These are phyloP conservation scores for Tolypocladium tropicale DNA, from an alignment of 2,329 filamentous ascomycete genomes.

Conservation along the genomic window DNA sequence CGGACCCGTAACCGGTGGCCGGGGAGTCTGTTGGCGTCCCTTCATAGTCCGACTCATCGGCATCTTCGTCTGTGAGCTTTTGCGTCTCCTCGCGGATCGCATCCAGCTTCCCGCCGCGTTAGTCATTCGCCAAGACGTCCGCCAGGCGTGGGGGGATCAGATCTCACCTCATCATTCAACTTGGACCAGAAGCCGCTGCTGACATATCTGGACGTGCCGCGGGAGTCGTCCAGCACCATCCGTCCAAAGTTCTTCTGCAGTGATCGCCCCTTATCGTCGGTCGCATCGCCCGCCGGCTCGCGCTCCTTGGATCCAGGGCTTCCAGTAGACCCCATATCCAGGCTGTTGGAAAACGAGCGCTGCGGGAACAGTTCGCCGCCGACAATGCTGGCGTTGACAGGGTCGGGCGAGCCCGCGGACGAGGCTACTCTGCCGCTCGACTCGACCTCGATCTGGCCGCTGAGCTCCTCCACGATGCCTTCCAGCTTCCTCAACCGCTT, in stretches of 20 bases:
- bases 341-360: conserved; percentile 2
- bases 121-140: neutral
- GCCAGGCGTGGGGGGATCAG: neutral
- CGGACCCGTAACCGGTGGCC: conserved; percentile 17
- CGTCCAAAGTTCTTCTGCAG: conserved; percentile 48
- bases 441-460: conserved; percentile 52
- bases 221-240: conserved; percentile 59
- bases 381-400: neutral
- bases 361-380: conserved; percentile 3
- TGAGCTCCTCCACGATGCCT: conserved; percentile 62
- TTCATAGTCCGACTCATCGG: conserved; percentile 49
- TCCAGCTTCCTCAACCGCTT: conserved; percentile 64
- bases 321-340: conserved; percentile 5
- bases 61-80: conserved; percentile 32
- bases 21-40: conserved; percentile 37
- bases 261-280: conserved; percentile 18
- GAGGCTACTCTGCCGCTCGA: conserved; percentile 19
- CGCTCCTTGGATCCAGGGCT: conserved; percentile 13
- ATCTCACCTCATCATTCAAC: conserved; percentile 58
- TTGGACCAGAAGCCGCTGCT: conserved; percentile 70
- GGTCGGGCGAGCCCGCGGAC: conserved; percentile 19
- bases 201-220: conserved; percentile 60
- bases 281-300: conserved; percentile 20
- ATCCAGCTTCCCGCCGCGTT: conserved; percentile 16
- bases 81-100: conserved; percentile 39